A percentile compares a stretch with the other conserved stretches of the same genome.
Evolutionary conservation across 176 grass and related monocot species (phyloP).

Genomic region (Bonia amplexicaulis): DNA sequence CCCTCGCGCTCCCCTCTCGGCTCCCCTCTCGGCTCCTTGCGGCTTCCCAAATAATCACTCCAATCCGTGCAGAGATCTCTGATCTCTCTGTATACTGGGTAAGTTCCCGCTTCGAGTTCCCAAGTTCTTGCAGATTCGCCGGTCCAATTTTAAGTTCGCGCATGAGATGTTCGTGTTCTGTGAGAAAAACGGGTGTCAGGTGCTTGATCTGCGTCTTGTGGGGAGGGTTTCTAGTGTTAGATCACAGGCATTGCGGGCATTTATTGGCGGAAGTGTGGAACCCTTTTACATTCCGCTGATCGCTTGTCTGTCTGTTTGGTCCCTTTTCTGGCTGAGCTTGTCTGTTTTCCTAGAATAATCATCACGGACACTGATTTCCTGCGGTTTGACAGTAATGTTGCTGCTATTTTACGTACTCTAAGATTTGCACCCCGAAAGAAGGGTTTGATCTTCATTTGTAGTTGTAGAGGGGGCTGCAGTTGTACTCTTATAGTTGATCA

Average conservation of each 20-base stretch:
- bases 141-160: neutral
- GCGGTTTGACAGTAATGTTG: neutral
- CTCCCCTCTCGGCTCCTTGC: neutral
- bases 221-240: neutral
- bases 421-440: neutral
- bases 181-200: neutral
- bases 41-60: neutral
- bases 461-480: neutral
- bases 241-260: neutral
- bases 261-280: neutral
- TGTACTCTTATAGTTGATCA: neutral
- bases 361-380: neutral
- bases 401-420: neutral
- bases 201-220: constrained; percentile 9
- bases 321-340: no score
- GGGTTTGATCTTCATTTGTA: neutral
- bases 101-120: neutral
- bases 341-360: neutral
- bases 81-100: constrained; percentile 5
- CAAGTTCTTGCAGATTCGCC: neutral
- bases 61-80: neutral
- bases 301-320: neutral
- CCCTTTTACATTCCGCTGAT: neutral
- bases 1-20: neutral
- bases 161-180: neutral